Conservation (phyloP, 257 asterid species). For the Lithospermum erythrorhizon region DNA sequence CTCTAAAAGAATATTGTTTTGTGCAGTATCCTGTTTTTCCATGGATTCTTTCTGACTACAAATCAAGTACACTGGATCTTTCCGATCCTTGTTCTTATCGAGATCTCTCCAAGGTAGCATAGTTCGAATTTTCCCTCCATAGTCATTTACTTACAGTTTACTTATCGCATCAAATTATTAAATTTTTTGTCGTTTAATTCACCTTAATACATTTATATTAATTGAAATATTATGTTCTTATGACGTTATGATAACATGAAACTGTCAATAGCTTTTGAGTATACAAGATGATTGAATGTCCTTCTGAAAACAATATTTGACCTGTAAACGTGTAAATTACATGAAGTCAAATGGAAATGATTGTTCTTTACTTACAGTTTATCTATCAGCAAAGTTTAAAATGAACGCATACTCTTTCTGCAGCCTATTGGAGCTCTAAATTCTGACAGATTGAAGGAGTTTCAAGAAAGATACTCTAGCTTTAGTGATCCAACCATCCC, state of each 20-base stretch:
- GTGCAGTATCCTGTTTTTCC: slow-evolving; percentile 98
- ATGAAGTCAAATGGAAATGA: too few relatives aligned
- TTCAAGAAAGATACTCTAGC: slow-evolving; percentile 92
- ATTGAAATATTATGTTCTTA: too few relatives aligned
- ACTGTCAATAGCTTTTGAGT: too few relatives aligned
- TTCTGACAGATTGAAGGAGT: slow-evolving; percentile 67
- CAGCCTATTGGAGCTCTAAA: slow-evolving; percentile 94
- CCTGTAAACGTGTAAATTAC: too few relatives aligned
- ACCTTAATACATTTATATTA: too few relatives aligned
- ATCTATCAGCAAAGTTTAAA: slow-evolving; percentile 15
- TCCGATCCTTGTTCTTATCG: slow-evolving; percentile 78
- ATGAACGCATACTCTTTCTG: slow-evolving; percentile 10
- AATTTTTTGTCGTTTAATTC: too few relatives aligned
- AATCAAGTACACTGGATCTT: slow-evolving; percentile 64
- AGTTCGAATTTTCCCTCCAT: slow-evolving; percentile 7
- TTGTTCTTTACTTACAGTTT: slow-evolving; percentile 4
- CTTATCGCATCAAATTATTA: too few relatives aligned
- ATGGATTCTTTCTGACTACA: slow-evolving; percentile 91
- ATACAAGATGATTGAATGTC: too few relatives aligned
- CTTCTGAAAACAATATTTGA: too few relatives aligned
- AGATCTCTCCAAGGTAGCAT: slow-evolving; percentile 88
- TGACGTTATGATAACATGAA: too few relatives aligned
- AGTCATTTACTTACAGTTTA: too few relatives aligned
- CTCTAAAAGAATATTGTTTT: slow-evolving; percentile 15
- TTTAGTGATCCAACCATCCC: slow-evolving; percentile 93